These are phyloP conservation scores for Pichia terricola DNA, from an alignment of 1,139 yeast species.

Conservation along the genomic window DNA sequence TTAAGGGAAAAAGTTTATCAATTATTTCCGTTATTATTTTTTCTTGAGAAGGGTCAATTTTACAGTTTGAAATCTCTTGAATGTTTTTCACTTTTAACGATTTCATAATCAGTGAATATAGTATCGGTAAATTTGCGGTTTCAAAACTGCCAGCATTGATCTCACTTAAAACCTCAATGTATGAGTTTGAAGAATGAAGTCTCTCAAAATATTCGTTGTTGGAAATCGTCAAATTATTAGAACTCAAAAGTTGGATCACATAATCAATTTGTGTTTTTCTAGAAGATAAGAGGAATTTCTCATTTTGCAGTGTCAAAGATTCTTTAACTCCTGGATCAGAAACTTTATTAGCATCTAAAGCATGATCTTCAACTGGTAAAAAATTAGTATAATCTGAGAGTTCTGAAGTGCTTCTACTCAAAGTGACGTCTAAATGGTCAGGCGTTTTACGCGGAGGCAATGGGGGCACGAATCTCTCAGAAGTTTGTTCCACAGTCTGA, in stretches of 20 bases:
- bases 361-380: background rate
- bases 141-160: constrained; percentile 13
- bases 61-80: background rate
- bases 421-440: too few species aligned
- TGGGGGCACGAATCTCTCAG: constrained; percentile 7
- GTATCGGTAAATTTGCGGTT: constrained; percentile 11
- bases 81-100: constrained; percentile 13
- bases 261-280: constrained; percentile 12
- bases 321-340: background rate
- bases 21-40: background rate
- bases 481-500: background rate
- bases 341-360: constrained; percentile 8
- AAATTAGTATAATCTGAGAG: too few species aligned
- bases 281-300: constrained; percentile 8
- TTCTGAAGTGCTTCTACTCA: background rate
- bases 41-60: constrained; percentile 1
- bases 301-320: background rate
- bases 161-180: constrained; percentile 18
- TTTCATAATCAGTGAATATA: constrained; percentile 15
- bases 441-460: constrained; percentile 5
- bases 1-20: constrained; percentile 3
- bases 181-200: constrained; percentile 14
- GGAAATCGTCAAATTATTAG: constrained; percentile 9
- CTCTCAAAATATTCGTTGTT: constrained; percentile 14
- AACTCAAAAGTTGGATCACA: constrained; percentile 6